Percentiles rank a stretch among this genome's conserved stretches.
phyloP scores from a whole-genome alignment of 2,329 filamentous ascomycete genomes.

The Aspergillus floridensis region DNA sequence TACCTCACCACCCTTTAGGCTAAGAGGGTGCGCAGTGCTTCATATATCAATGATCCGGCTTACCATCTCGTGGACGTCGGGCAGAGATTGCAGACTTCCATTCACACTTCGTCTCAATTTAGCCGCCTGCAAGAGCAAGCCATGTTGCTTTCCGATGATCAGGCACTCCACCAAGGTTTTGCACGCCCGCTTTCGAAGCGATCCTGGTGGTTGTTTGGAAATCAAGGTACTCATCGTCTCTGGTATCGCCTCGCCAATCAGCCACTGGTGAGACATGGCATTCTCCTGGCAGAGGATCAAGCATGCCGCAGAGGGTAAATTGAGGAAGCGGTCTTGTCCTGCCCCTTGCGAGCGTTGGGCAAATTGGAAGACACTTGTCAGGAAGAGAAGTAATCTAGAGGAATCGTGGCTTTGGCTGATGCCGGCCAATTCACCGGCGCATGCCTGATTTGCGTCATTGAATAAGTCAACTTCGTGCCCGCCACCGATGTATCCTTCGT shows the following conservation, averaged over 20 bases:
- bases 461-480: constrained; percentile 22
- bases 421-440: constrained; percentile 20
- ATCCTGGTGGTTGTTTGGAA: constrained; percentile 9
- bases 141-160: constrained; percentile 6
- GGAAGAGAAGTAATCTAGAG: constrained; percentile 16
- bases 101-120: neutral
- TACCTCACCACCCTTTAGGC: neutral
- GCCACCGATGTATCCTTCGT: constrained; percentile 24
- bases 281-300: constrained; percentile 24
- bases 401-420: constrained; percentile 20
- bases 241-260: constrained; percentile 21
- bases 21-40: neutral
- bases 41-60: neutral
- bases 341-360: constrained; percentile 18
- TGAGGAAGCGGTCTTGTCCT: constrained; percentile 20
- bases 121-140: neutral
- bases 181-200: constrained; percentile 14
- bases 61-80: neutral
- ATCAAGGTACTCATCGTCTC: constrained; percentile 13
- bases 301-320: constrained; percentile 20
- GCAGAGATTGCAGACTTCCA: neutral
- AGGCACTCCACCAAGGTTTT: constrained; percentile 5
- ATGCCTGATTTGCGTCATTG: constrained; percentile 22
- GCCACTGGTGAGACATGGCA: constrained; percentile 18
- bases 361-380: constrained; percentile 28